Evolutionary conservation across 116 monocot species (phyloP).

Genomic region (Zostera marina): DNA sequence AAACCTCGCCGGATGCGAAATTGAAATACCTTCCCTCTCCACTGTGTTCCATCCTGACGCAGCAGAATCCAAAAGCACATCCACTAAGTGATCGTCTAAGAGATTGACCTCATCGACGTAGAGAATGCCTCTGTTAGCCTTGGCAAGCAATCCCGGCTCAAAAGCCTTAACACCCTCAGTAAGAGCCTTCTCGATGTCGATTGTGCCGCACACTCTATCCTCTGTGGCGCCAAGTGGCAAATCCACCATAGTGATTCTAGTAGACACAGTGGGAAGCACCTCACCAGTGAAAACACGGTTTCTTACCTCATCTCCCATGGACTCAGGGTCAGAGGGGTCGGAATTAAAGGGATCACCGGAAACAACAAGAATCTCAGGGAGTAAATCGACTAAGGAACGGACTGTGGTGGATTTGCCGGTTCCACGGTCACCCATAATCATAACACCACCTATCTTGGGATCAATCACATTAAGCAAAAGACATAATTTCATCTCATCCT

Average conservation of each 20-base stretch:
- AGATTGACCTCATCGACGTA: conserved; percentile 99
- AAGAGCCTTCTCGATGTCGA: conserved; percentile 98
- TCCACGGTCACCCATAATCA: conserved; percentile 99
- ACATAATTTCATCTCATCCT: conserved; percentile 99
- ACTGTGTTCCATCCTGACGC: conserved; percentile 99
- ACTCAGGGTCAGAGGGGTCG: conserved; percentile 82
- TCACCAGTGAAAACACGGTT: conserved; percentile 38
- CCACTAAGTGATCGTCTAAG: conserved; percentile 92
- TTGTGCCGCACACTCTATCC: conserved; percentile 96
- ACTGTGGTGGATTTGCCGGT: conserved; percentile 97
- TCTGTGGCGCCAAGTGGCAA: conserved; percentile 96
- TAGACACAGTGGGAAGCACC: conserved; percentile 21
- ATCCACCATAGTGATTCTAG: conserved; percentile 96
- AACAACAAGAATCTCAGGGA: conserved; percentile 75
- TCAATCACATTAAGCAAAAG: conserved; percentile 95
- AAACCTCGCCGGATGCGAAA: conserved; percentile 95
- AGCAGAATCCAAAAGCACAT: conserved; percentile 89
- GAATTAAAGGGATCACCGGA: conserved; percentile 97
- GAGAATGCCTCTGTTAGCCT: conserved; percentile 95
- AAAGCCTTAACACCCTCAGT: conserved; percentile 99
- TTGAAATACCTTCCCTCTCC: conserved; percentile 95
- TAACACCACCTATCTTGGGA: conserved; percentile 98
- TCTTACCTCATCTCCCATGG: conserved; percentile 72
- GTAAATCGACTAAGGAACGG: conserved; percentile 81
- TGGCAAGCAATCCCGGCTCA: conserved; percentile 92